Evolutionary conservation across 2,329 filamentous ascomycete species (phyloP), one percentile per base, ranked within the genome.

Genomic region (Aplosporella prunicola): DNA sequence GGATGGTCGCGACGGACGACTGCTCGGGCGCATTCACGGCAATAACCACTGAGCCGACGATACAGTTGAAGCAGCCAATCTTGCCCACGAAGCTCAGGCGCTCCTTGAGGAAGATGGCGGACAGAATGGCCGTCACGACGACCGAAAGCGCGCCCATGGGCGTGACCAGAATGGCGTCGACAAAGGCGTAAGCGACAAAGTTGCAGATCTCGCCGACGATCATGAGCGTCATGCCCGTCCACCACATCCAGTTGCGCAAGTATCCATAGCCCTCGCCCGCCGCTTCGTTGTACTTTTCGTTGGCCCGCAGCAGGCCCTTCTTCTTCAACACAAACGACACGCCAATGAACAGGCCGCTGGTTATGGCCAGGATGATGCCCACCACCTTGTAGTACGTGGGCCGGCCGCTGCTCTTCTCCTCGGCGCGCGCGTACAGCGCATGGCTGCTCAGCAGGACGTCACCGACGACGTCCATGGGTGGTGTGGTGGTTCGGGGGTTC

Each of bases 181-280:
- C 91, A 52, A 96, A 96, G 40, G 87, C 85, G 56, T 96, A 96
- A 37, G 91, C 91, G 56, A 89, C 85, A 58, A 96, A 93, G 63
- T 98, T 98, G 74, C 86, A 93, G 40, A 94, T 76, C 62, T 98
- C 91, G 49, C 91, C 91, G 28, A 96, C 52, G 50, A 96, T 94
- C 91, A 98, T 96, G 42, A 96, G 71, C 0, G 69, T 87, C 91
- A 98, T 96, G 50, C 91, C 91, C 2, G 68, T 61, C 91, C 91
- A 98, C 91, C 91, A 98, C 67, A 75, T 94, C 14, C 69, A 69
- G 53, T 96, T 96, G 66, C 93, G 94, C 51, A 98, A 76, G 58
- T 96, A 98, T 44, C 89, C 88, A 59, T 96, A 96, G 40, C 91
- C 91, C 61, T 96, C 89, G 43, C 91, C 91, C 1, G 91, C 88